phyloP scores from a whole-genome alignment of 345 rosid genomes.

The Pugionium cornutum region DNA sequence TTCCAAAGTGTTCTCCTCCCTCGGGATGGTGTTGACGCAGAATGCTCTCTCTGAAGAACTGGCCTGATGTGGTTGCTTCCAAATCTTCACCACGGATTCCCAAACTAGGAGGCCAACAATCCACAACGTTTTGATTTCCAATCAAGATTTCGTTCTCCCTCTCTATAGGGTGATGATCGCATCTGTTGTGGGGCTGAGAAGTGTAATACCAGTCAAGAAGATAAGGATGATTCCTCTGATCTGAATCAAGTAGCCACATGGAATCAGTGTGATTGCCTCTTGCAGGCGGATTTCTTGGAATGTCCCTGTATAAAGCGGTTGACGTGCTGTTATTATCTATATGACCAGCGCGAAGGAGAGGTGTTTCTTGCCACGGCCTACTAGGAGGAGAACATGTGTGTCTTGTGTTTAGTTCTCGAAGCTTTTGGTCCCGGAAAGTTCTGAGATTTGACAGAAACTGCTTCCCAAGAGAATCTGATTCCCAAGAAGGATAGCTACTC shows the following conservation, averaged over 20 bases:
- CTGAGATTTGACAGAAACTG: conserved; percentile 70
- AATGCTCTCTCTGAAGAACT: conserved; percentile 67
- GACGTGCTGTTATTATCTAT: conserved; percentile 44
- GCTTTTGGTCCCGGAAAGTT: conserved; percentile 75
- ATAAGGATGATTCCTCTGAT: conserved; percentile 74
- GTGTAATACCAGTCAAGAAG: conserved; percentile 92
- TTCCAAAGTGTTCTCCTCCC: conserved; percentile 38
- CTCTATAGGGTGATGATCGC: conserved; percentile 30
- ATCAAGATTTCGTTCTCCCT: conserved; percentile 36
- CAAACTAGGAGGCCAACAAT: conserved; percentile 56
- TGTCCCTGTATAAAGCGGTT: conserved; percentile 47
- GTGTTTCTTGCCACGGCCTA: conserved; percentile 52
- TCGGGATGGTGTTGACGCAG: conserved; percentile 54
- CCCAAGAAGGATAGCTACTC: conserved; percentile 87
- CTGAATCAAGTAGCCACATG: conserved; percentile 66
- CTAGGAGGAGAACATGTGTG: conserved; percentile 49
- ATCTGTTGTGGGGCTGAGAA: conserved; percentile 46
- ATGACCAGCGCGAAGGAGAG: conserved; percentile 43
- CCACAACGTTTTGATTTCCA: conserved; percentile 41
- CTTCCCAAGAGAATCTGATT: conserved; percentile 76
- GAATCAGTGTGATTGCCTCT: conserved; percentile 53
- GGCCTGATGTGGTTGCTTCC: conserved; percentile 72
- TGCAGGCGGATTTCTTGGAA: conserved; percentile 41
- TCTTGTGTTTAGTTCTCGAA: conserved; percentile 54
- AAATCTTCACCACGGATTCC: conserved; percentile 38